phyloP scores from a whole-genome alignment of 2,329 filamentous ascomycete species.

The Macroventuria anomochaeta region DNA sequence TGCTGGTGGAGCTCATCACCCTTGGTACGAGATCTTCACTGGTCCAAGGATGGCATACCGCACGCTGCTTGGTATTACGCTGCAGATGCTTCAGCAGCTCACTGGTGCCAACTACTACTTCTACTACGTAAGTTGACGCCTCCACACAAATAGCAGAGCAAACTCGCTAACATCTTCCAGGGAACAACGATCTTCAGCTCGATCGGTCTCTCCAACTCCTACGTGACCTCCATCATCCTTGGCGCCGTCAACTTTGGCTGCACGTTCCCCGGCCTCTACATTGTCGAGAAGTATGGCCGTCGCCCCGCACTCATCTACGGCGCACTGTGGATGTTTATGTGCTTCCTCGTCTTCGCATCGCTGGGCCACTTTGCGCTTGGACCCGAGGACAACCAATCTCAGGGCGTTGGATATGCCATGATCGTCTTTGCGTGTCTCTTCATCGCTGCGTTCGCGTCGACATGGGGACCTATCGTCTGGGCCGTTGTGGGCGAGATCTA shows the following conservation, averaged over 20 bases:
- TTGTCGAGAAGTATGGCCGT: constrained; percentile 56
- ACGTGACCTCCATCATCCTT: constrained; percentile 57
- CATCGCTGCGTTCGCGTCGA: constrained; percentile 70
- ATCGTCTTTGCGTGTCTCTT: constrained; percentile 74
- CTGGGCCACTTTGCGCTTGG: constrained; percentile 55
- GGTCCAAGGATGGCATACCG: constrained; percentile 71
- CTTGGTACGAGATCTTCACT: constrained; percentile 66
- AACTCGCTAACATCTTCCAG: constrained; percentile 33
- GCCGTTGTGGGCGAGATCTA: constrained; percentile 71
- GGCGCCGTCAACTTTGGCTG: constrained; percentile 57
- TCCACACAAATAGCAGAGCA: not conserved
- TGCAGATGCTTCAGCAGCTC: constrained; percentile 72
- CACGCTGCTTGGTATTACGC: constrained; percentile 65
- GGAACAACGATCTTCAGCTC: constrained; percentile 55
- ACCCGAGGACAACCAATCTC: constrained; percentile 43
- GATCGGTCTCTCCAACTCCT: constrained; percentile 52
- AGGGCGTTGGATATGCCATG: constrained; percentile 63
- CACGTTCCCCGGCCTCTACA: constrained; percentile 56
- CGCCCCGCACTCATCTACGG: constrained; percentile 55
- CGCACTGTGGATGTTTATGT: constrained; percentile 59
- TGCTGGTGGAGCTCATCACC: constrained; percentile 43
- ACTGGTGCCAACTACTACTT: constrained; percentile 73
- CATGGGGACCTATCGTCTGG: constrained; percentile 76
- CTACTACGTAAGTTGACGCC: not conserved
- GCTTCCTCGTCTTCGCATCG: constrained; percentile 63